Percentiles rank a stretch among this genome's conserved stretches.
Evolutionary conservation across 2,329 filamentous ascomycete species (phyloP).

Genomic region (Escovopsis weberi): DNA sequence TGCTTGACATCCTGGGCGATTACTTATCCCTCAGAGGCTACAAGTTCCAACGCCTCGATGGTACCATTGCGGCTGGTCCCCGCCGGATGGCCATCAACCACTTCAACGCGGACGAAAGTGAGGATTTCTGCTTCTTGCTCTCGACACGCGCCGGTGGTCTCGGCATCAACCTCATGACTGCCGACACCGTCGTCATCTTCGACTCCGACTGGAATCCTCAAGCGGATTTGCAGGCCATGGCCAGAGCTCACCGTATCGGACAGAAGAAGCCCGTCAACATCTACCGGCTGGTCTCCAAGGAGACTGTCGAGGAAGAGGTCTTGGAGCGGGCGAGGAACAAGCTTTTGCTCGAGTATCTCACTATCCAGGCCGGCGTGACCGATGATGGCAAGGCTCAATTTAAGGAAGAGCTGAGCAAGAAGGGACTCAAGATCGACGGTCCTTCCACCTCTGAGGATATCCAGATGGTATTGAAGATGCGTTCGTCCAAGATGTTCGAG

Average conservation of each 20-base stretch:
- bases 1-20: conserved; percentile 90
- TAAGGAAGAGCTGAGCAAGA: conserved; percentile 61
- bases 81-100: conserved; percentile 93
- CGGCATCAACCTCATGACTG: conserved; percentile 98
- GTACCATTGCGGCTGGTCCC: conserved; percentile 78
- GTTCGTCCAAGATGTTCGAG: conserved; percentile 98
- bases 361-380: conserved; percentile 91
- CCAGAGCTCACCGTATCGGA: conserved; percentile 91
- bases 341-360: conserved; percentile 91
- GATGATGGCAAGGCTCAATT: conserved; percentile 76
- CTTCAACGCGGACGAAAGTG: conserved; percentile 92
- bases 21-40: conserved; percentile 90
- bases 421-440: conserved; percentile 58
- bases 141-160: conserved; percentile 92
- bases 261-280: conserved; percentile 94
- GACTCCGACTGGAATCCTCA: conserved; percentile 99
- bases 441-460: conserved; percentile 90
- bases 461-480: conserved; percentile 88
- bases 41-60: conserved; percentile 86
- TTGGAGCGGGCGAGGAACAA: conserved; percentile 94
- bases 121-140: conserved; percentile 90
- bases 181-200: conserved; percentile 93
- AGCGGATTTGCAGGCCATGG: conserved; percentile 96
- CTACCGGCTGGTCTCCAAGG: conserved; percentile 91
- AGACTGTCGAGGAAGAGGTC: conserved; percentile 96